Evolutionary conservation across 495 filamentous ascomycete genomes (phyloP).

Genomic region (Penicillium atrosanguineum): DNA sequence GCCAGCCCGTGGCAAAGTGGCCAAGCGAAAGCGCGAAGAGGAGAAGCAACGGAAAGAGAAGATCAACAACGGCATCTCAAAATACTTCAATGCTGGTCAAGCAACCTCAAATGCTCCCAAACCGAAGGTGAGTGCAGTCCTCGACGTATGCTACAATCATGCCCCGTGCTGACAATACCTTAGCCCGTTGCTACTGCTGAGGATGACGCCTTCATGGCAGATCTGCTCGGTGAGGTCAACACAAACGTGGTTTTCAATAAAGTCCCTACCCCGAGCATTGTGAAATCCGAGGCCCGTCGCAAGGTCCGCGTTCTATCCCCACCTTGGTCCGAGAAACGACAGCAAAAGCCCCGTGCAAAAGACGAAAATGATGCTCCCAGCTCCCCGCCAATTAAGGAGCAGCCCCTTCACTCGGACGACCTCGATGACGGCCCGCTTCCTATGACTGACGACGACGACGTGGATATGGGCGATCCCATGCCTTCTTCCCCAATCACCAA

Average conservation of each 20-base stretch:
- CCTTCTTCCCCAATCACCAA: conserved; percentile 87
- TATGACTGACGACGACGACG: conserved; percentile 54
- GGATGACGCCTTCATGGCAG: conserved; percentile 80
- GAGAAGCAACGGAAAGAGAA: conserved; percentile 82
- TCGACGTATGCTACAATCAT: neutral
- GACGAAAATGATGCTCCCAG: conserved; percentile 43
- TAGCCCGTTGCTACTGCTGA: conserved; percentile 65
- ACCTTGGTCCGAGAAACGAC: conserved; percentile 49
- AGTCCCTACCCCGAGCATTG: conserved; percentile 55
- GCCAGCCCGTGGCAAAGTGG: conserved; percentile 63
- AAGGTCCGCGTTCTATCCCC: conserved; percentile 82
- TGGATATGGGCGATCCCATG: conserved; percentile 78
- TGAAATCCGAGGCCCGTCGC: conserved; percentile 70
- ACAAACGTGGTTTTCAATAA: conserved; percentile 65
- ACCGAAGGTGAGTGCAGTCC: conserved; percentile 62
- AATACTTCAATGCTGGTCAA: conserved; percentile 80
- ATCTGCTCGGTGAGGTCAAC: conserved; percentile 86
- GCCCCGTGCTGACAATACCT: neutral
- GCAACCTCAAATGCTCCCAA: conserved; percentile 64
- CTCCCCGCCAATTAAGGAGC: conserved; percentile 26
- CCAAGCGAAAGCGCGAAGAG: conserved; percentile 87
- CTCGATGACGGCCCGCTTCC: conserved; percentile 57
- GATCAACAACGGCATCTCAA: conserved; percentile 85
- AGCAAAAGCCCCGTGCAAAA: conserved; percentile 40
- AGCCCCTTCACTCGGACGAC: conserved; percentile 38